Percentiles rank a stretch among this genome's conserved stretches.
These are phyloP conservation scores for Vigna trinervia DNA, from an alignment of 306 rosid genomes.

Conservation along the genomic window DNA sequence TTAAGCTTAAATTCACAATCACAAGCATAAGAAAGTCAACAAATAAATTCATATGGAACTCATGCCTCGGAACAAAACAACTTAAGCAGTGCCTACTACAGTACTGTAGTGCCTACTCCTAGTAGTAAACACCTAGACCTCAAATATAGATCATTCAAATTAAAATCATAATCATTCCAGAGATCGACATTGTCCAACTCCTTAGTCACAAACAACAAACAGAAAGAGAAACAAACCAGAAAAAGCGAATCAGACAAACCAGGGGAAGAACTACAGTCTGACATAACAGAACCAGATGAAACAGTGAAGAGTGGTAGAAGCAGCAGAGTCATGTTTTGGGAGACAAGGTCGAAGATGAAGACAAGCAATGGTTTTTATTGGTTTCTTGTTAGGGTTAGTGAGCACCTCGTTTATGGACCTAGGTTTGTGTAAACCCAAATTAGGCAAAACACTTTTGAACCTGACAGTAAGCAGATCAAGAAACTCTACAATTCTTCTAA, in stretches of 20 bases:
- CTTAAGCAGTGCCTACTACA: background rate
- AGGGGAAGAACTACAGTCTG: background rate
- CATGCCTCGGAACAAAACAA: background rate
- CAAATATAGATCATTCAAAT: background rate
- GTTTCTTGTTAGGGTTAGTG: background rate
- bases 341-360: background rate
- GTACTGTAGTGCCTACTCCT: background rate
- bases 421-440: background rate
- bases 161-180: conserved; percentile 2
- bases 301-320: background rate
- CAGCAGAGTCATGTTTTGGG: background rate
- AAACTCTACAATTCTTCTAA: background rate
- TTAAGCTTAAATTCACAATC: background rate
- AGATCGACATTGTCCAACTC: background rate
- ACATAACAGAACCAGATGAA: background rate
- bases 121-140: background rate
- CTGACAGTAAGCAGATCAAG: background rate
- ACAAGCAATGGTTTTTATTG: background rate
- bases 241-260: background rate
- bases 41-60: background rate
- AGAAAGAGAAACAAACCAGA: background rate
- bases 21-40: background rate
- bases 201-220: background rate
- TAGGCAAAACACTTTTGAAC: background rate
- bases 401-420: background rate